These are phyloP conservation scores for Tylopilus balloui DNA, from an alignment of 768 basidiomycete genomes.

Conservation along the genomic window DNA sequence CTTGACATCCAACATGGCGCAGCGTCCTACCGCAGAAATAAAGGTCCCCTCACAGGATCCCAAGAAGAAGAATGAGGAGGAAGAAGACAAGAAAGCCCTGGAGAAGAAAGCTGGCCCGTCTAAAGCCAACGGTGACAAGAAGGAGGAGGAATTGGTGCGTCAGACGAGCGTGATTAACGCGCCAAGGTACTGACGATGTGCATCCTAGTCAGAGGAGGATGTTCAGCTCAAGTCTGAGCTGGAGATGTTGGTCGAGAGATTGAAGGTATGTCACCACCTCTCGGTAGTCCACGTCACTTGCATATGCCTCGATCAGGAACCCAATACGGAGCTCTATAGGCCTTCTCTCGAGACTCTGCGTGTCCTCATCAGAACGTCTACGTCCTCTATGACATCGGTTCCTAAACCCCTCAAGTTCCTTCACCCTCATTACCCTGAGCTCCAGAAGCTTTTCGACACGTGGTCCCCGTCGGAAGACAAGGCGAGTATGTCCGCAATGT, in stretches of 20 bases:
- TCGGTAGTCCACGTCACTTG: conserved; percentile 1
- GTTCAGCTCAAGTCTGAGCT: conserved; percentile 87
- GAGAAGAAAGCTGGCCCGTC: conserved; percentile 56
- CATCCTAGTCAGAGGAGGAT: conserved; percentile 86
- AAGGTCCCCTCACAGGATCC: conserved; percentile 71
- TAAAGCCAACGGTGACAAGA: conserved; percentile 49
- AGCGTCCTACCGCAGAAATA: conserved; percentile 55
- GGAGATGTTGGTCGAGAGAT: conserved; percentile 92
- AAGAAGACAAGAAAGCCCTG: conserved; percentile 37
- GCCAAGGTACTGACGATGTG: conserved; percentile 4
- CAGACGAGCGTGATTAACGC: conserved; percentile 11
- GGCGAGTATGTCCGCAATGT: conserved; percentile 16
- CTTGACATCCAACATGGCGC: conserved; percentile 44
- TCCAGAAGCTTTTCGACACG: conserved; percentile 78
- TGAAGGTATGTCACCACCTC: conserved; percentile 59
- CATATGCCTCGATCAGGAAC: conserved; percentile 56
- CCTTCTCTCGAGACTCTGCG: conserved; percentile 92
- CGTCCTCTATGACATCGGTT: conserved; percentile 98
- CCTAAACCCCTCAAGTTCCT: conserved; percentile 99
- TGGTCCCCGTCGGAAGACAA: conserved; percentile 79
- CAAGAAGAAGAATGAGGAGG: conserved; percentile 59
- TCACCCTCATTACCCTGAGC: conserved; percentile 85
- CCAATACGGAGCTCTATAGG: conserved; percentile 76
- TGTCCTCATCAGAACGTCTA: conserved; percentile 91
- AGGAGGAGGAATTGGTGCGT: conserved; percentile 76